Conservation (phyloP, 495 filamentous ascomycete genomes). For the Parathielavia hyrcaniae region DNA sequence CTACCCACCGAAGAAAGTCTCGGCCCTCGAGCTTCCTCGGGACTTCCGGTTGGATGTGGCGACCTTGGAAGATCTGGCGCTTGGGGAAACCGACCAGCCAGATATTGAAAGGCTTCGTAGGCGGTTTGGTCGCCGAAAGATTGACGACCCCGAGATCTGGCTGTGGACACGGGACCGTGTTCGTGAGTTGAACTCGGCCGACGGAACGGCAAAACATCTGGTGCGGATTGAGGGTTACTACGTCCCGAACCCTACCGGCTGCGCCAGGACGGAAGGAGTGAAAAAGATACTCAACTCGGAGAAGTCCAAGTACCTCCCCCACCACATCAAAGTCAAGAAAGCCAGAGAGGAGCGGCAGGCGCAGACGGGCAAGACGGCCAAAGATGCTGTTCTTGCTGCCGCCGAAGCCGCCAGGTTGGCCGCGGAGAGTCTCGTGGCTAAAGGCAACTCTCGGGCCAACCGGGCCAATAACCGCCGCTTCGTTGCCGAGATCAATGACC, state of each 20-base stretch:
- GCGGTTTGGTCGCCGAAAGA: constrained; percentile 52
- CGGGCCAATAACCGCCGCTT: constrained; percentile 91
- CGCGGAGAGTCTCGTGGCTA: constrained; percentile 69
- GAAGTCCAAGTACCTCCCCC: constrained; percentile 96
- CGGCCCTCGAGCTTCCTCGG: constrained; percentile 28
- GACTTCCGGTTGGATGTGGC: constrained; percentile 34
- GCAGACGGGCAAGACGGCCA: constrained; percentile 63
- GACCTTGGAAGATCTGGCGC: constrained; percentile 26
- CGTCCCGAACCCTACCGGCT: constrained; percentile 74
- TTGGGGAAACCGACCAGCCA: constrained; percentile 76
- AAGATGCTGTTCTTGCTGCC: constrained; percentile 57
- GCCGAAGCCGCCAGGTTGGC: constrained; percentile 68
- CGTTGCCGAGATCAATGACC: constrained; percentile 88
- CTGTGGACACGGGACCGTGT: constrained; percentile 86
- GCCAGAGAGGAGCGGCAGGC: constrained; percentile 83
- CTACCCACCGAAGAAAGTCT: constrained; percentile 25
- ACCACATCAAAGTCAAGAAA: constrained; percentile 90
- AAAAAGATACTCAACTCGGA: constrained; percentile 93
- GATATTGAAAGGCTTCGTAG: constrained; percentile 72
- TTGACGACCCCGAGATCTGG: constrained; percentile 70
- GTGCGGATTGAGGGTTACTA: constrained; percentile 79
- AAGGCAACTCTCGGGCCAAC: constrained; percentile 73
- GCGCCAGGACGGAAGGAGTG: constrained; percentile 83
- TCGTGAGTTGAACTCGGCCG: constrained; percentile 65
- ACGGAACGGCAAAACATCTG: constrained; percentile 38